Base-by-base conservation (phyloP, 2,329 filamentous ascomycete species). In the Alternaria panax region DNA sequence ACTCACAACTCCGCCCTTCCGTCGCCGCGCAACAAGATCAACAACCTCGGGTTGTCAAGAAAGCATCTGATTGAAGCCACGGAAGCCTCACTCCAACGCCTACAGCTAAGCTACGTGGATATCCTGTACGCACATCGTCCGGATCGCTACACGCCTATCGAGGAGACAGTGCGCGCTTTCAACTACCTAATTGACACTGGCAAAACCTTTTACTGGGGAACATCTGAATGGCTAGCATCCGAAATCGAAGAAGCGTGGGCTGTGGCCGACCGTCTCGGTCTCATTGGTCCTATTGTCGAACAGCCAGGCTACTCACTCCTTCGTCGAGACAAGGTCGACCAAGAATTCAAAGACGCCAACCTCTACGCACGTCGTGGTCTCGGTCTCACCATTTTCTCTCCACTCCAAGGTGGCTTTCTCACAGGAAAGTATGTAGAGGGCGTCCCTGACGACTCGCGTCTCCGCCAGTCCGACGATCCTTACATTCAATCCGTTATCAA, bases 61-160 rank as follows among this genome's bases (percentile, higher is more conserved):
- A 92, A 92, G 77, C 89, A 91, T 77, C 81, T 91, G 54, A 80
- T 91, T 63, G 89, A 92, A 79, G 89, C 88, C 25, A 83, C 88
- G 64, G 82, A 86, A 51, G 81, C 81, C 28, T 86, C 85, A 8
- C 81, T 92, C 28, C 78, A 86, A 70, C 84, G 87, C 27, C 79
- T 88, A 32, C 63, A 81, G 70, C 80, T 88, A 46, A 80, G 84
- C 40, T 89, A 89, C 69, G 88, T 91, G 38, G 89, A 91, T 70
- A 79, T 91, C 42, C 82, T 91, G 66, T 90, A 89, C 70, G 88
- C 88, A 16, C 89, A 91, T 78, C 84, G 89, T 20, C 86, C 88
- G 1, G 89, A 92, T 72, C 83, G 86, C 8, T 80, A 86, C 46
- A 90, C 88, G 0, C 89, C 88, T 2, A 90, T 91, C 79, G 87